Base-by-base conservation (phyloP, 768 basidiomycete species). In the Boletus speciosus region DNA sequence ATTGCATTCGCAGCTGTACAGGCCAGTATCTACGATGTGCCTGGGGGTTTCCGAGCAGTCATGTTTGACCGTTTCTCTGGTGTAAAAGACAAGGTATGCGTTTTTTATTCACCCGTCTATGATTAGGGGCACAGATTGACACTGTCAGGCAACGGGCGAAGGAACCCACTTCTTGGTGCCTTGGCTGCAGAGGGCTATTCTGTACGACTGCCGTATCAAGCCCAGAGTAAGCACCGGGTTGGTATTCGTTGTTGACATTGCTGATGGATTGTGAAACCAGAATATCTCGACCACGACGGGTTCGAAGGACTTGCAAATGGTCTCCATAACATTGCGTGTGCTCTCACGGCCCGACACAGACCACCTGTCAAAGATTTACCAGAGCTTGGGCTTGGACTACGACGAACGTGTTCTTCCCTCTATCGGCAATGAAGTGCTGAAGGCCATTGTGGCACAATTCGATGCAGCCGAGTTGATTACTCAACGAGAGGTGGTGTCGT, bases 251-350 rank as follows among this genome's bases (percentile, higher is more conserved):
- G 5, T 59, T 44, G 46, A 47, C 29, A 16, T 1, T 32, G 15
- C 59, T 59, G 42, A 59, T n/a, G 32, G 4, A 47, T 29, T 10
- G 6, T 29, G 53, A 15, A 37, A 16, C 56, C 59, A 96, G 92
- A 97, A 97, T 67, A 98, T 98, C 52, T 94, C 91, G n/a, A 98
- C 97, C 2, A 97, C 91, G 2, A 98, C 97, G 23, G 97, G 97
- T 34, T 98, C 95, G 10, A 98, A 98, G 70, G 94, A 99, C 70
- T 76, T 99, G 74, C 96, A 98, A 73, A 98, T 98, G 93, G 92
- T 99, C 52, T 90, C 95, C 34, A 86, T 99, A 50, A 98, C 96
- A 0, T 81, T 98, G 47, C 90, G 97, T 53, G 96, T 99, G 35
- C 83, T 99, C 61, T 97, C 93, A 23, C 79, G 95, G 47, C 97